Evolutionary conservation across 768 basidiomycete genomes (phyloP), one percentile per base, ranked within the genome.

Genomic region (Imleria badia): DNA sequence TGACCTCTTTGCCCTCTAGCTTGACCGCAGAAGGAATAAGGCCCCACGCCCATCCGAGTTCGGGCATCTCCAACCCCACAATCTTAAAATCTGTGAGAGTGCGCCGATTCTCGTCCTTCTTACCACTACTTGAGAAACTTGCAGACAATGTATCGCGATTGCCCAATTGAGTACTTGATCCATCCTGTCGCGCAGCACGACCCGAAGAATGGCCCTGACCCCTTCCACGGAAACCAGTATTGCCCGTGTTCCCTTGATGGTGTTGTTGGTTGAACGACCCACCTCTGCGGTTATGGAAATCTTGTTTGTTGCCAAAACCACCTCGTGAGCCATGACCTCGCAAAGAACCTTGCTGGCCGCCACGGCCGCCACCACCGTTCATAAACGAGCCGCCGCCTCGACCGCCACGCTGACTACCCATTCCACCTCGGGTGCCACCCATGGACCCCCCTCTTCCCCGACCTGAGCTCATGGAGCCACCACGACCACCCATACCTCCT

Each of bases 1-100:
- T n/a, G 56, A 55, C 62, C 58, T 73, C 75, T 60, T 73, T 74
- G 36, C 69, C 62, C 60, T 76, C 75, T 54, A 55, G 55, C 58
- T 75, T 76, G 43, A 72, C 58, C 19, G 62, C 54, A 36, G 65
- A 56, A 31, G 82, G 82, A 48, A 84, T 65, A 47, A 76, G 62
- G 56, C 94, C 93, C 96, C 96, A 98, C 46, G 77, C 81, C 96
- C 96, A 98, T 61, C 75, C 76, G 54, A 97, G 75, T 61, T 88
- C 86, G 63, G 79, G 83, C 61, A 97, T 88, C 68, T 91, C 85
- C 62, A 98, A 78, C 26, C 90, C 94, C 66, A 95, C 79, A 69
- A 99, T 94, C 75, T 96, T 92, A 83, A 99, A 99, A 75, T 98
- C 96, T 35, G 94, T 98, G 62, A 99, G 85, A 30, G 95, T 97